phyloP scores from a whole-genome alignment of 257 asterid species.

The Handroanthus guayacan region DNA sequence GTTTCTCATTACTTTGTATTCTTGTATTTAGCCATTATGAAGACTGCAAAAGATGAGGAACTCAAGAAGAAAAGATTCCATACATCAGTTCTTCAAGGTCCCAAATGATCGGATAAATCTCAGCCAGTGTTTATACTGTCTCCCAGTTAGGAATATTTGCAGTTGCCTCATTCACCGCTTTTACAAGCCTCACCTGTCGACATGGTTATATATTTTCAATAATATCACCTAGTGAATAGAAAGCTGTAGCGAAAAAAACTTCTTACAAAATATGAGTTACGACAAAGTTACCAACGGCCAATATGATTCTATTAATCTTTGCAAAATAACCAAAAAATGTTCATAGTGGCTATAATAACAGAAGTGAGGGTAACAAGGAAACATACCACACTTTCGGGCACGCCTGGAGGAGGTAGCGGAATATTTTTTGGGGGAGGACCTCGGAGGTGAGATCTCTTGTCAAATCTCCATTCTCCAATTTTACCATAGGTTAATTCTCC shows the following conservation, averaged over 20 bases:
- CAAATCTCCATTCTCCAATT: constrained; percentile 98
- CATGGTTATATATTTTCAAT: constrained; percentile 8
- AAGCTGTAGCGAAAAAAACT: background rate
- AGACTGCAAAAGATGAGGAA: constrained; percentile 34
- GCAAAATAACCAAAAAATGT: no score
- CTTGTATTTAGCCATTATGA: constrained; percentile 36
- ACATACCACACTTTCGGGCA: constrained; percentile 98
- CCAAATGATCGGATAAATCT: constrained; percentile 28
- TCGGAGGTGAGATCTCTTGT: constrained; percentile 82
- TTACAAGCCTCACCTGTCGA: constrained; percentile 85
- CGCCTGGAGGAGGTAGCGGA: constrained; percentile 92
- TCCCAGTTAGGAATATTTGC: constrained; percentile 93
- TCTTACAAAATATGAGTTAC: no score
- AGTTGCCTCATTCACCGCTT: constrained; percentile 87
- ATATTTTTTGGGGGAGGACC: constrained; percentile 88
- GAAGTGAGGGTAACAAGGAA: constrained; percentile 12
- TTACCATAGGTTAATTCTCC: constrained; percentile 88
- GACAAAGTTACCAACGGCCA: no score
- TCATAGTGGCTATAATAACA: background rate
- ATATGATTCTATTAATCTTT: no score
- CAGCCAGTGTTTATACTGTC: constrained; percentile 37
- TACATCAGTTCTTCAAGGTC: constrained; percentile 38
- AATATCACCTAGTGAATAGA: background rate
- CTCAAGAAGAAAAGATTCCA: constrained; percentile 19
- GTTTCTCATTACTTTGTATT: constrained; percentile 30